Conservation (phyloP, 106 monocot genomes). For the Dioscorea zingiberensis region DNA sequence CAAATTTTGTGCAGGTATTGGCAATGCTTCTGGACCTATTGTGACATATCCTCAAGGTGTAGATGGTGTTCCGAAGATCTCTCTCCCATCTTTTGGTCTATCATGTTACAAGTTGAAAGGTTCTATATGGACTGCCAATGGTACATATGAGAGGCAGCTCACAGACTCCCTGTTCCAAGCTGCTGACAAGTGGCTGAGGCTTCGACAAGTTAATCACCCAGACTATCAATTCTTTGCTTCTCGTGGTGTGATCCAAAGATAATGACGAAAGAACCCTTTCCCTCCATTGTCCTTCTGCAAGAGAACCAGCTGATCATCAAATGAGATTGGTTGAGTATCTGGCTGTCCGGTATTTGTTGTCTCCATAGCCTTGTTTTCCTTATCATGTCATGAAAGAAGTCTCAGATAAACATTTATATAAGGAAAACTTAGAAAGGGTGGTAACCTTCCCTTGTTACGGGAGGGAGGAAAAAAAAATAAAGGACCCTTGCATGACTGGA, state of each 20-base stretch:
- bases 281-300: no score
- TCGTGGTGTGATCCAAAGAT: conserved; percentile 9
- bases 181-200: conserved; percentile 41
- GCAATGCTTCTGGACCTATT: conserved; percentile 3
- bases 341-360: no score
- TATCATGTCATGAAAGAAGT: no score
- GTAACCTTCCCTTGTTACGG: no score
- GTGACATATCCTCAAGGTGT: conserved; percentile 13
- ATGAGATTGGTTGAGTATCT: no score
- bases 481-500: no score
- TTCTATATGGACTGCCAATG: conserved; percentile 40
- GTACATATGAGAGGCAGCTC: conserved; percentile 17
- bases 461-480: no score
- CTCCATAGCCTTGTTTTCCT: no score
- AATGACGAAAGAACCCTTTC: no score
- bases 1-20: conserved; percentile 6
- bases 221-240: conserved; percentile 57
- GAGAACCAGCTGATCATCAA: no score
- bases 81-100: conserved; percentile 34
- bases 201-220: conserved; percentile 32
- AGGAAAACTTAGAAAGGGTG: no score
- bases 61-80: conserved; percentile 25
- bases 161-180: conserved; percentile 30
- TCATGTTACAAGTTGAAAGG: conserved; percentile 36
- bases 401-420: no score